A percentile compares a stretch with the other conserved stretches of the same genome.
Evolutionary conservation across 2,329 filamentous ascomycete genomes (phyloP).

Genomic region (Fusarium algeriense): DNA sequence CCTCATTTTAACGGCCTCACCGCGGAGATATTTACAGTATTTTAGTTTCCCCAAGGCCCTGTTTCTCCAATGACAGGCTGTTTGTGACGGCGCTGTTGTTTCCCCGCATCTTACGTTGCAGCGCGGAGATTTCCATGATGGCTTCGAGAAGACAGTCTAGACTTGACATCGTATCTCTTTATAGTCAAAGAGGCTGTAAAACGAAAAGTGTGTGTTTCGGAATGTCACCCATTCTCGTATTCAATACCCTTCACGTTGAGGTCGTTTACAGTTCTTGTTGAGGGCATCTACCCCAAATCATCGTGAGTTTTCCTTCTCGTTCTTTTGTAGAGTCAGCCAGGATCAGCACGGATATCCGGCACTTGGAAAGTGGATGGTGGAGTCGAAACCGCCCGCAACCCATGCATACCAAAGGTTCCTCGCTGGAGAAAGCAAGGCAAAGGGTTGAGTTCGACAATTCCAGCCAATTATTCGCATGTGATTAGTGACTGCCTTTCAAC

Average conservation of each 20-base stretch:
- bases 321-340: not conserved
- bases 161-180: not conserved
- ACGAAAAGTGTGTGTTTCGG: accelerated
- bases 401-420: not conserved
- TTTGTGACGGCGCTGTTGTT: not conserved
- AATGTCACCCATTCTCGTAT: not conserved
- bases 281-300: not conserved
- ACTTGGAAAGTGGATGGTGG: not conserved
- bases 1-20: not conserved
- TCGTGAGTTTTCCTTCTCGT: not conserved
- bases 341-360: conserved; percentile 1
- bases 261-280: accelerated
- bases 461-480: not conserved
- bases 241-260: accelerated
- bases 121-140: not conserved
- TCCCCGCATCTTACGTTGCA: not conserved
- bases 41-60: not conserved
- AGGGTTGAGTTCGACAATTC: not conserved
- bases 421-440: not conserved
- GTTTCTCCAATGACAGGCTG: accelerated
- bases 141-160: not conserved
- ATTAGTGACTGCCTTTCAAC: not conserved
- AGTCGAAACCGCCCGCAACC: not conserved
- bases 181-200: not conserved
- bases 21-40: conserved; percentile 5